Base-by-base conservation (phyloP, 1,284 basidiomycete genomes). In the Lignosus rhinocerotis region DNA sequence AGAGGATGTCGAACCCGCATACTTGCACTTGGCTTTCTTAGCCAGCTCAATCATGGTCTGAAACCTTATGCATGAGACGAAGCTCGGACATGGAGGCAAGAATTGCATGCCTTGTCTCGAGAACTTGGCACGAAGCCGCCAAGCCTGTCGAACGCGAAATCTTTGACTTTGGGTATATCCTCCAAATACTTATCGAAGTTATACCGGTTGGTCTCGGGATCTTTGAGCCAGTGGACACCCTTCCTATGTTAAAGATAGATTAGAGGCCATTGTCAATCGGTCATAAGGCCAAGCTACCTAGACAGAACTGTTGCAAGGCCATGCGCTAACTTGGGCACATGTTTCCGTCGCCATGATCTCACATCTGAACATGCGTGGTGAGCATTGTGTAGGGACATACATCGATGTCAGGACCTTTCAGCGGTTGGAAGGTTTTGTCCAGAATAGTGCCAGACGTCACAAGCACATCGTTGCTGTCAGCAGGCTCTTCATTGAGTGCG, bases 1-100 rank as follows among this genome's bases (percentile, higher is more conserved):
- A 10, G 93, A 96, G n/a, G 94, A 96, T 0, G 96, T 99, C 9
- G 93, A 96, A 0, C 96, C 96, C 16, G 85, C 84, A 71, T 92
- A 98, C 41, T 71, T 78, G 44, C 85, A 82, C 0, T 78, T 72
- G 59, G 91, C 79, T 39, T 73, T 72, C 63, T 82, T 78, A 0
- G 91, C 89, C 14, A 97, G 74, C 3, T 72, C 69, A 56, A 81
- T 78, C 6, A 98, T 76, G 59, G 91, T 87, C 87, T 92, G 48
- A 16, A 32, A 1, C 7, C 9, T 6, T 31, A 11, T 17, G 25
- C 8, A n/a, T 46, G 36, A 46, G 38, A 11, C 6, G 30, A 10
- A 25, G 16, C 33, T 2, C 10, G 16, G n/a, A 31, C 34, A 32
- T 42, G 6, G 2, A 6, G 11, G 6, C 12, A 31, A 57, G 14